phyloP scores from a whole-genome alignment of 208 protist species.

The Histomonas meleagridis region DNA sequence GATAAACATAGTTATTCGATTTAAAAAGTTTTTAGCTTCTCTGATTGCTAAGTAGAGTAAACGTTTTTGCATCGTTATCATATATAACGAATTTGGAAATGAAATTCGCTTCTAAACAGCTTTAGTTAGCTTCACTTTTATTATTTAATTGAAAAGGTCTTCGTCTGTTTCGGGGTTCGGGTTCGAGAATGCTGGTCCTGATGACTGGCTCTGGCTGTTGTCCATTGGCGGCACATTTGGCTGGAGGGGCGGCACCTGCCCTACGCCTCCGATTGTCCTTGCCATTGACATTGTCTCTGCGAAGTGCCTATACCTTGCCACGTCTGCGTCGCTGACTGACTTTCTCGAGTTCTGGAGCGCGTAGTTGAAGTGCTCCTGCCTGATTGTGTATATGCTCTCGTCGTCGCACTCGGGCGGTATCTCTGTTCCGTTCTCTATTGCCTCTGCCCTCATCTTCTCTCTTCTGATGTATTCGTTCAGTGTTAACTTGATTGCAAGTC shows the following conservation, averaged over 20 bases:
- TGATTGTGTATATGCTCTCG: neutral
- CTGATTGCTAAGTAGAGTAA: no score
- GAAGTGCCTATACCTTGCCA: neutral
- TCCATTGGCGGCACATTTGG: neutral
- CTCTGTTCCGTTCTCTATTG: neutral
- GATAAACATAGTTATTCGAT: no score
- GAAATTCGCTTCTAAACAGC: no score
- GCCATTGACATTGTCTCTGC: neutral
- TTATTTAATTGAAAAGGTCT: neutral
- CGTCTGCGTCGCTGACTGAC: neutral
- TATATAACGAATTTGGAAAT: no score
- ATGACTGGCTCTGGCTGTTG: no score
- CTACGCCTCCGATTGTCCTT: neutral
- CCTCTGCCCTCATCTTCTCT: neutral
- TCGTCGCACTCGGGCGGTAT: neutral
- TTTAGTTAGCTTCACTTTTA: no score
- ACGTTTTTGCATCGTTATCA: no score
- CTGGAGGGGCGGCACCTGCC: neutral
- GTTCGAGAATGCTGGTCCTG: neutral
- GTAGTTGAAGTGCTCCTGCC: neutral
- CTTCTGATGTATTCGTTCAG: slow-evolving; percentile 38
- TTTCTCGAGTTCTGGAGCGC: neutral
- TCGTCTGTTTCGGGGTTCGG: neutral
- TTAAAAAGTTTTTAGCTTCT: no score
- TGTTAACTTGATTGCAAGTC: neutral